Base-by-base conservation (phyloP, 257 asterid genomes). In the Cruciata laevipes region DNA sequence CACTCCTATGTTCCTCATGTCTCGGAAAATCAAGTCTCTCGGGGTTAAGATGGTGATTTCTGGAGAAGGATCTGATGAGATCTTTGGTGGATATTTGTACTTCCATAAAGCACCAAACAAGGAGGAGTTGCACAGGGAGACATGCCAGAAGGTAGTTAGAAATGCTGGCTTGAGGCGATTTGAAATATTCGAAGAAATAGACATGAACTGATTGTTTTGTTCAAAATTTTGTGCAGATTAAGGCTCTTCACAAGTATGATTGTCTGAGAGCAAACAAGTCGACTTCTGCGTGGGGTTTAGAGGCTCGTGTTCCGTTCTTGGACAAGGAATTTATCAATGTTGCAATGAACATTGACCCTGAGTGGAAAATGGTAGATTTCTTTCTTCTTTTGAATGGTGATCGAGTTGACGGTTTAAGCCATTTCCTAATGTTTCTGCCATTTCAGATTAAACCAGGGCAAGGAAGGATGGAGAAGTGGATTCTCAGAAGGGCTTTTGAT, bases 31-130 rank as follows among this genome's bases (percentile, higher is more conserved):
- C 63, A 94, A 94, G 79, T 89, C 99, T 1, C 83, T 90, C 0
- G 98, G 99, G 18, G 99, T 94, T 25, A 94, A 94, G 81, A 89
- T 94, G 96, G 99, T 94, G 18, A 65, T 94, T 37, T 90, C 99
- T 3, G 99, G 99, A 35, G 99, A 94, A 83, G 98, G 98, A n/a
- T 75, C 99, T n/a, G 99, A 94, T 31, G 99, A 94, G 87, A 75
- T 94, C 52, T 94, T 94, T 62, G 99, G 99, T 14, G 99, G 99
- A 17, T 94, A 94, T 80, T 81, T 85, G 61, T 89, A 94, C 79
- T 91, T 91, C 79, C 95, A 91, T 57, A 89, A 89, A 81, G 96
- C 96, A 18, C 98, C 98, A 27, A 90, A 85, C 85, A 87, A 90
- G 80, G 99, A 90, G 67, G 99, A 87, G 78, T 76, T 94, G 71